These are phyloP conservation scores for Beauveria pseudobassiana DNA, from an alignment of 2,329 filamentous ascomycete species.

Conservation along the genomic window DNA sequence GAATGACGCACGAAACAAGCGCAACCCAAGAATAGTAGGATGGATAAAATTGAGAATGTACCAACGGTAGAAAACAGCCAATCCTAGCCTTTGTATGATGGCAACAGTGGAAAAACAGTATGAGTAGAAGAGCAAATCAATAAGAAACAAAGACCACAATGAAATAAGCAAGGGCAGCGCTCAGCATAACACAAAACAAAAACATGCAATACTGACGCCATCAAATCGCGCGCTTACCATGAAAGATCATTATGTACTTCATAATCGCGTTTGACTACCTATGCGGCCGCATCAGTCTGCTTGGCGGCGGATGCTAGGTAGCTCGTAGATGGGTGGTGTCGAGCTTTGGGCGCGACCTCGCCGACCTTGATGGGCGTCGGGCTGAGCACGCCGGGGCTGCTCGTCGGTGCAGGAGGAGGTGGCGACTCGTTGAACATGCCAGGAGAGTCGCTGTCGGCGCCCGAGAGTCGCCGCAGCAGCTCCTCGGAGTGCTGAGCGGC, in stretches of 20 bases:
- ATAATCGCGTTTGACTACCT: too few species aligned
- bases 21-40: neutral
- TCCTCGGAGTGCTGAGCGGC: constrained; percentile 58
- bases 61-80: too few species aligned
- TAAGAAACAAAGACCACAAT: neutral
- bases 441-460: constrained; percentile 19
- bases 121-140: neutral
- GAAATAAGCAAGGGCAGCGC: neutral
- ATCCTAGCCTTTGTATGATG: too few species aligned
- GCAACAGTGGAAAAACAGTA: too few species aligned
- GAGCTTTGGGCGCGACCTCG: constrained; percentile 21
- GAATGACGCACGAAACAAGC: neutral
- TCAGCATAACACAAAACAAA: neutral
- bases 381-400: constrained; percentile 26
- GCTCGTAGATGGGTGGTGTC: constrained; percentile 20
- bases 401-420: constrained; percentile 12
- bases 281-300: neutral
- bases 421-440: constrained; percentile 11
- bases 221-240: neutral
- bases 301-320: constrained; percentile 14
- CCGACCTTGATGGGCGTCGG: constrained; percentile 36
- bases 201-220: neutral
- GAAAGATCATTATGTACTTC: neutral
- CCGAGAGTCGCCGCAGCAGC: constrained; percentile 46
- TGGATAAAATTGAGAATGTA: too few species aligned